Conservation (phyloP, 768 basidiomycete species). For the Boletus barrowsii region DNA sequence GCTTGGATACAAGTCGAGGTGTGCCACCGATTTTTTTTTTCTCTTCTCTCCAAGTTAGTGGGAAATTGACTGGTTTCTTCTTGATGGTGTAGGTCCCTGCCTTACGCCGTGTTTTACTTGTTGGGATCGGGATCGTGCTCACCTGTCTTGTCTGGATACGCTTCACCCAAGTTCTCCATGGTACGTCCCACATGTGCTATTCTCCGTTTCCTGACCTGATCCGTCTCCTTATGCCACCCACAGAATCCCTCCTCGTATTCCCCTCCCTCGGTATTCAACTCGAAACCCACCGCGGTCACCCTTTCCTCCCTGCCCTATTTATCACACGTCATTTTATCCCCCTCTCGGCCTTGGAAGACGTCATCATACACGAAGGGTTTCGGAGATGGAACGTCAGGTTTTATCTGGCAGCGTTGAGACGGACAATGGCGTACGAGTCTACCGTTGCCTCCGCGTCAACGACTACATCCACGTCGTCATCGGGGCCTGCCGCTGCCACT, state of each 20-base stretch:
- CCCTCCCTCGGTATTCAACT: constrained; percentile 71
- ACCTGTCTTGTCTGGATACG: constrained; percentile 33
- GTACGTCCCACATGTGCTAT: constrained; percentile 27
- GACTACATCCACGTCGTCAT: no score
- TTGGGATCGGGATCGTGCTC: constrained; percentile 12
- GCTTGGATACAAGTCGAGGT: neutral
- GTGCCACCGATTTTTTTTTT: neutral
- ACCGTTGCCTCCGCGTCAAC: no score
- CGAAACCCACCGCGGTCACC: constrained; percentile 64
- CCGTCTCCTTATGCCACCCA: neutral
- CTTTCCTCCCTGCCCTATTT: constrained; percentile 29
- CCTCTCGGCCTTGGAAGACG: constrained; percentile 48
- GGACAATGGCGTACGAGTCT: no score
- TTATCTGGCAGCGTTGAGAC: constrained; percentile 53
- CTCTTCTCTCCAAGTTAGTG: no score
- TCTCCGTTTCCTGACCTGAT: no score
- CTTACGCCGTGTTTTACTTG: neutral
- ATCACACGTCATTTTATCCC: constrained; percentile 58
- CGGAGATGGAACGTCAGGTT: constrained; percentile 69
- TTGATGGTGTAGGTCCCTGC: neutral
- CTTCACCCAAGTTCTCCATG: constrained; percentile 46
- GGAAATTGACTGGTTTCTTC: neutral
- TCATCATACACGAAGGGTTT: constrained; percentile 74
- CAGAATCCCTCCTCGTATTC: constrained; percentile 70
- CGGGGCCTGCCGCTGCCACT: no score